Evolutionary conservation across 805 yeast species (phyloP).

Genomic region (Cyberlindnera mycetangii): DNA sequence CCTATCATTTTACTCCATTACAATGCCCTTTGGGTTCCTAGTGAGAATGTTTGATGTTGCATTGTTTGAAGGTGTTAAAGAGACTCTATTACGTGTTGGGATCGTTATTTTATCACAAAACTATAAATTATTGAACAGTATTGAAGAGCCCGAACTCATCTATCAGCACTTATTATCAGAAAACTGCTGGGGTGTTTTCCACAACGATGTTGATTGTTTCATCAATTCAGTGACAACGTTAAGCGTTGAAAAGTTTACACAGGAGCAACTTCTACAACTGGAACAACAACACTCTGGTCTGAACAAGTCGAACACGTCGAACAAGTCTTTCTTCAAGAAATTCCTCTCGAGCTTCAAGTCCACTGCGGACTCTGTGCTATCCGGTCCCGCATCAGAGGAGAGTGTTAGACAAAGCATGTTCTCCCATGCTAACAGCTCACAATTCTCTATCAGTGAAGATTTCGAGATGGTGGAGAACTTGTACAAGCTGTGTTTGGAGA

Average conservation of each 20-base stretch:
- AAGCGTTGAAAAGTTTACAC: conserved; percentile 13
- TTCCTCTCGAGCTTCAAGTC: conserved; percentile 14
- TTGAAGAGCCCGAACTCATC: conserved; percentile 39
- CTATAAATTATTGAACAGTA: conserved; percentile 34
- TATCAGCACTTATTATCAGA: conserved; percentile 39
- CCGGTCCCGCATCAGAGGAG: conserved; percentile 7
- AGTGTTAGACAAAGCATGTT: conserved; percentile 8
- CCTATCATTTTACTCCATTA: conserved; percentile 55
- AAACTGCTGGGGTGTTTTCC: conserved; percentile 41
- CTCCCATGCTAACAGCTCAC: conserved; percentile 18
- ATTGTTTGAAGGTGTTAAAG: conserved; percentile 52
- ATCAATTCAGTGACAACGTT: conserved; percentile 29
- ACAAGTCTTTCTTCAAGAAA: conserved; percentile 17
- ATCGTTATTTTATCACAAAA: conserved; percentile 50
- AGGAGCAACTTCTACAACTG: conserved; percentile 5
- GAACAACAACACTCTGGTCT: conserved; percentile 7
- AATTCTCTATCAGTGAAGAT: conserved; percentile 18
- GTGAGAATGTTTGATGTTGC: conserved; percentile 50
- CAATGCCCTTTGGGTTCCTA: conserved; percentile 52
- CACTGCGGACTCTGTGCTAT: conserved; percentile 15
- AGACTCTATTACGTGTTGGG: conserved; percentile 52
- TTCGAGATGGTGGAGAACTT: conserved; percentile 20
- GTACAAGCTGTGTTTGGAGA: conserved; percentile 23
- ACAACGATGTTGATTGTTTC: conserved; percentile 34
- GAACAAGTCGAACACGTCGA: conserved; percentile 4